Evolutionary conservation across 805 yeast species (phyloP).

Genomic region (Hyphopichia homilentoma): DNA sequence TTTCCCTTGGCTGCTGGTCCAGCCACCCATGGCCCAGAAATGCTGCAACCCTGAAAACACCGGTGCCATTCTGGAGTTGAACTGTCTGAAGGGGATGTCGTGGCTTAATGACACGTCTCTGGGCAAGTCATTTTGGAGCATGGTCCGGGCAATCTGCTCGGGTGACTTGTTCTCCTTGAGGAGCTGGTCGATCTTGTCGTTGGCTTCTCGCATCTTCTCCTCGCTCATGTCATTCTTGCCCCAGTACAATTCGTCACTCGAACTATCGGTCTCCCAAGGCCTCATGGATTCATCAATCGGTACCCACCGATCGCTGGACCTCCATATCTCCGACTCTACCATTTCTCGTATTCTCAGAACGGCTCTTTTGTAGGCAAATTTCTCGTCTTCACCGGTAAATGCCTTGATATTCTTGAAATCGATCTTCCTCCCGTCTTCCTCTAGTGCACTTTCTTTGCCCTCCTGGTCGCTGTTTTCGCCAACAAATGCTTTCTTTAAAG

Average conservation of each 20-base stretch:
- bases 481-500: slow-evolving; percentile 7
- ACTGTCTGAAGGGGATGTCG: slow-evolving; percentile 18
- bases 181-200: slow-evolving; percentile 7
- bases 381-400: slow-evolving; percentile 76
- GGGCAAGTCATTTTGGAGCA: slow-evolving; percentile 15
- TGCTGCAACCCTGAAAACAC: slow-evolving; percentile 32
- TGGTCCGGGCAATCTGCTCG: slow-evolving; percentile 6
- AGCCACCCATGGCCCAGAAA: slow-evolving; percentile 66
- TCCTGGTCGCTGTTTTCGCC: slow-evolving; percentile 6
- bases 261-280: slow-evolving; percentile 46
- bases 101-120: slow-evolving; percentile 17
- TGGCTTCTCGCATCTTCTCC: slow-evolving; percentile 1
- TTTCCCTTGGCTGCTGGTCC: slow-evolving; percentile 47
- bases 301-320: slow-evolving; percentile 46
- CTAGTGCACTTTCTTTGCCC: too few relatives aligned
- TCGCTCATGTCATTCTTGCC: slow-evolving; percentile 1
- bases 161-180: slow-evolving; percentile 8
- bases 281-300: slow-evolving; percentile 51
- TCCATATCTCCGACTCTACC: slow-evolving; percentile 53
- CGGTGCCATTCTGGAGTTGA: slow-evolving; percentile 21
- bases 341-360: slow-evolving; percentile 61
- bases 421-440: slow-evolving; percentile 2
- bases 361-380: slow-evolving; percentile 69
- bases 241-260: background rate
- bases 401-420: slow-evolving; percentile 47